These are phyloP conservation scores for Jacaranda mimosifolia DNA, from an alignment of 257 asterid species.

Conservation along the genomic window DNA sequence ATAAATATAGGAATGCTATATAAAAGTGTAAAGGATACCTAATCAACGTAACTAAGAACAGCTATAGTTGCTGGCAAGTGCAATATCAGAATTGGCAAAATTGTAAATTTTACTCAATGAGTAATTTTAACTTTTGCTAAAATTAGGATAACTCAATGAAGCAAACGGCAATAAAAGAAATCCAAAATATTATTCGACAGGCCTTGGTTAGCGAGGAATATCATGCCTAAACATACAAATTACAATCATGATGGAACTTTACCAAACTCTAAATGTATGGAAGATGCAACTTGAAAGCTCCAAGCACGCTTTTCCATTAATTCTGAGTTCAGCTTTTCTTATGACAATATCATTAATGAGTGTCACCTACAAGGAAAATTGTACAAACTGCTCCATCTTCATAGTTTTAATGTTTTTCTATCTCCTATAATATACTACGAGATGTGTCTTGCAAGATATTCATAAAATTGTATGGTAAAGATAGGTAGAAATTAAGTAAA, in stretches of 20 bases:
- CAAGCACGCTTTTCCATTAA: constrained; percentile 35
- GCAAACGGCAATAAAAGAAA: not conserved
- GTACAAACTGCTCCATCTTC: not conserved
- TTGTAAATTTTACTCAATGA: too few relatives aligned
- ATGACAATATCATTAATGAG: not conserved
- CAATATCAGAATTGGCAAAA: too few relatives aligned
- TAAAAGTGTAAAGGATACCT: too few relatives aligned
- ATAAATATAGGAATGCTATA: too few relatives aligned
- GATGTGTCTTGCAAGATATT: not conserved
- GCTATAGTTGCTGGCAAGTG: too few relatives aligned
- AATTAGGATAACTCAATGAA: not conserved
- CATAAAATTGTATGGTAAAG: not conserved
- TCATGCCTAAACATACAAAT: not conserved
- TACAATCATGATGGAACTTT: not conserved
- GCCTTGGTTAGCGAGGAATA: not conserved
- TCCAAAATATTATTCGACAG: not conserved
- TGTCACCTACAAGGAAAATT: not conserved
- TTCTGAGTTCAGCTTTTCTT: not conserved
- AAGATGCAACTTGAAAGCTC: constrained; percentile 32
- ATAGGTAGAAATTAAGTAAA: not conserved
- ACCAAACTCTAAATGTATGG: constrained; percentile 22
- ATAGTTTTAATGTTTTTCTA: too few relatives aligned
- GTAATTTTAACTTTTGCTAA: not conserved
- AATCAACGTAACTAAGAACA: too few relatives aligned
- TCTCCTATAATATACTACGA: not conserved